Evolutionary conservation across 345 rosid genomes (phyloP).

Genomic region (Jatropha curcas): DNA sequence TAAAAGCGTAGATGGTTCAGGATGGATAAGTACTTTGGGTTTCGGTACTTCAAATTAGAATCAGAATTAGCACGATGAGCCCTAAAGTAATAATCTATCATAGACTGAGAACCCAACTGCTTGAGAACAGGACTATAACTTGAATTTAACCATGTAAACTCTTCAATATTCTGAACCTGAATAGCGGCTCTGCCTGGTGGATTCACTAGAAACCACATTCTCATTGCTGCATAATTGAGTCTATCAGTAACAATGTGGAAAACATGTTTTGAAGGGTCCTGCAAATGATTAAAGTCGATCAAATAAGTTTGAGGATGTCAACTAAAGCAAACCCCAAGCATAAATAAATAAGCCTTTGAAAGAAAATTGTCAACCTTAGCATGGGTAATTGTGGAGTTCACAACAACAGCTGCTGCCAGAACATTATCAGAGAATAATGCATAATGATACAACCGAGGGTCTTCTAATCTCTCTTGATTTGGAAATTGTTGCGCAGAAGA

Average conservation of each 20-base stretch:
- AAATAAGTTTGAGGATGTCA: conserved; percentile 21
- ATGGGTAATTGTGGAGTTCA: conserved; percentile 78
- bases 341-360: neutral
- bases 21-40: conserved; percentile 94
- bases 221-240: conserved; percentile 96
- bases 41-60: conserved; percentile 83
- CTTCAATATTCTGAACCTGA: conserved; percentile 93
- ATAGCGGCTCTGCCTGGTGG: conserved; percentile 76
- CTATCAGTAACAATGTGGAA: conserved; percentile 93
- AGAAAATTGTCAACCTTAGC: conserved; percentile 61
- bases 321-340: conserved; percentile 10
- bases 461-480: conserved; percentile 74
- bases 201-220: conserved; percentile 95
- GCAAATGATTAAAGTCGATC: conserved; percentile 35
- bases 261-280: conserved; percentile 86
- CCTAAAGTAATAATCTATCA: conserved; percentile 92
- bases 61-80: conserved; percentile 73
- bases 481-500: conserved; percentile 66
- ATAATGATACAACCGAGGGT: conserved; percentile 67
- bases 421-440: conserved; percentile 96
- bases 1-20: conserved; percentile 96
- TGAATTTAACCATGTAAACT: conserved; percentile 87
- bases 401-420: conserved; percentile 90
- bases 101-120: conserved; percentile 82
- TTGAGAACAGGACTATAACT: conserved; percentile 97